Percentiles rank a stretch among this genome's conserved stretches.
Evolutionary conservation across 768 basidiomycete genomes (phyloP).

Genomic region (Strobilomyces echinocephalus): DNA sequence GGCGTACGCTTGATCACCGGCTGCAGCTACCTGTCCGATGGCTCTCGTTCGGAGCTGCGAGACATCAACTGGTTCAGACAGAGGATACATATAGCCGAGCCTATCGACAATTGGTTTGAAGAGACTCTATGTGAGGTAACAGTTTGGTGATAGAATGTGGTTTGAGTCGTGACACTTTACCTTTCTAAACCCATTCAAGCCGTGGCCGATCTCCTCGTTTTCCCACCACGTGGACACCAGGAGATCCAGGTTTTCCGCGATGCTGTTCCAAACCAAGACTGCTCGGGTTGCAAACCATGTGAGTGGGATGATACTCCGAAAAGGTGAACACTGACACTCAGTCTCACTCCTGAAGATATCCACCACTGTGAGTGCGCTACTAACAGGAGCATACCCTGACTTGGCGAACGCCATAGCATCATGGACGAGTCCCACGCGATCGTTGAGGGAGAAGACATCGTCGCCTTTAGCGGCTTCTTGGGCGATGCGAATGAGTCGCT

Average conservation of each 20-base stretch:
- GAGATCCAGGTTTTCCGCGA: conserved; percentile 49
- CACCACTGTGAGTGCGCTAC: conserved; percentile 71
- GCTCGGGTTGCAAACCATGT: conserved; percentile 5
- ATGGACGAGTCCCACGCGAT: conserved; percentile 83
- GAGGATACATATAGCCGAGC: conserved; percentile 72
- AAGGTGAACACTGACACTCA: conserved; percentile 52
- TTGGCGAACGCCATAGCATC: conserved; percentile 78
- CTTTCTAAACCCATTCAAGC: conserved; percentile 56
- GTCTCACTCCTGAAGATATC: conserved; percentile 66
- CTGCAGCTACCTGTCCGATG: conserved; percentile 50
- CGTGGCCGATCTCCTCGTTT: conserved; percentile 46
- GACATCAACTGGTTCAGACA: conserved; percentile 61
- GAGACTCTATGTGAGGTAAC: conserved; percentile 39
- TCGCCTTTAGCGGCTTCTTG: conserved; percentile 66
- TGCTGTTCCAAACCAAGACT: conserved; percentile 82
- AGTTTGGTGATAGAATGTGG: background rate
- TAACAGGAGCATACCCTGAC: conserved; percentile 74
- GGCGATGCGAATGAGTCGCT: conserved; percentile 74
- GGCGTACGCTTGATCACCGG: conserved; percentile 40
- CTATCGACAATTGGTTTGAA: conserved; percentile 73
- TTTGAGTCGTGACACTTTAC: conserved; percentile 35
- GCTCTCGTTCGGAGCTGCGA: conserved; percentile 72
- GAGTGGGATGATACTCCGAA: background rate
- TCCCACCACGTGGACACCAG: conserved; percentile 83
- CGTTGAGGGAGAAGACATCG: conserved; percentile 70